Evolutionary conservation across 306 rosid species (phyloP), one percentile per base, ranked within the genome.

Genomic region (Sophora flavescens): DNA sequence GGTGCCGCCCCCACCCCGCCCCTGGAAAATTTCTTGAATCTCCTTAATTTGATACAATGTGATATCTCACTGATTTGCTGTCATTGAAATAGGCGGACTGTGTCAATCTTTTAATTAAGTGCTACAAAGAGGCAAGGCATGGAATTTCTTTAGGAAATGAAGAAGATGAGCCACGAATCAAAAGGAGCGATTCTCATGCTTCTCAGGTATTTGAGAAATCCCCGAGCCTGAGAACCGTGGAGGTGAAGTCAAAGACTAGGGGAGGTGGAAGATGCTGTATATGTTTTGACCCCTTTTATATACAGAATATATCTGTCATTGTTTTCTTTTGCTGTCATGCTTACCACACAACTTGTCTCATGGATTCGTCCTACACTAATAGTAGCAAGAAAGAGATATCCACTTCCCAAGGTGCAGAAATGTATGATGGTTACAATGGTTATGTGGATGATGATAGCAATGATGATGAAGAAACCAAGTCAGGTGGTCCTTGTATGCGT

Each of bases 231-330:
- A 84, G 89, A 83, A 72, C 79, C 74, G 75, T 77, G 76, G 92
- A 80, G 74, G 81, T 84, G 69, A 92, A 92, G 77, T 92, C 99
- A 8, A 95, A 89, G 90, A 86, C 91, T 12, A 77, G 88, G 81
- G 99, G 99, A 63, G 97, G 98, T 16, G 91, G 92, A 82, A 87
- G 98, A 84, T 95, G 98, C 81, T 95, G 98, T 86, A 92, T 95
- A 78, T 95, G 99, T 86, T 95, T 95, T 65, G 95, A 95, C 51
- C 99, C 93, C 32, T 90, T 95, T 79, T 87, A 90, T 6, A 89
- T 95, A 75, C 97, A 87, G 72, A 87, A 83, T 78, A 87, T 92
- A 61, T 90, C 97, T 0, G 92, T 95, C 78, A 76, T 92, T 48
- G 90, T 82, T 74, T 95, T 95, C 97, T 92, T 95, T 82, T 86